Evolutionary conservation across 2,329 filamentous ascomycete species (phyloP), one percentile per base, ranked within the genome.

Genomic region (Fusarium sp.): DNA sequence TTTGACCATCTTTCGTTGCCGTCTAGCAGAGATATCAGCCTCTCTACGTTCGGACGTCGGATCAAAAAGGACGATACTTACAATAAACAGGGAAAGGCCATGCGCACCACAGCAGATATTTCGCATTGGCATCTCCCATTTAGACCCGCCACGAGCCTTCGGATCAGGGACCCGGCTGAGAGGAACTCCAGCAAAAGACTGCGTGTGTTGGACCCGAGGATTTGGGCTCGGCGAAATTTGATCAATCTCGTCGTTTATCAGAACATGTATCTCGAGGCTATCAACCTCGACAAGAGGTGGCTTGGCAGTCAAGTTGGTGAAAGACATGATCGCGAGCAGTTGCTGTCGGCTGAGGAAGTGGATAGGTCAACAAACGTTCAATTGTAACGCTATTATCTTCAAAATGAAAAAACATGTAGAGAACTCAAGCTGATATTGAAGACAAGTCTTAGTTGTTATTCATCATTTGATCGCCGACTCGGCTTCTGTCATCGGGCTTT

Each of bases 161-260:
- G 74, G 68, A 3, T 69, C 53, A 7, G 79, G 74, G 6, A 78
- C 73, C 1, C 80, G 80, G n/a, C 70, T 73, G 33, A 81, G 68
- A 1, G 80, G 81, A 3, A 84, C 75, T 14, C 81, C 79, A 25
- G 78, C 78, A 68, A 86, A 75, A 16, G 79, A 78, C 13, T 83
- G 82, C 0, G 76, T 68, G 29, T 84, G 75, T 20, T 81, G 75
- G 40, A 85, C 78, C 1, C 79, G 80, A 8, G 81, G 77, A 16
- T 82, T 80, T 0, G 81, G 77, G 16, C 81, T 78, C 1, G 82
- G 80, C 1, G 84, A 86, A 61, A 87, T 81, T 4, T 83, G 81
- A 67, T 87, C 84, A 40, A 86, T 77, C 63, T 87, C 85, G 76
- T 87, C 84, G 74, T 86, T 83, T 58, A 87, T 80, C 61, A 87